Evolutionary conservation across 805 yeast genomes (phyloP), one percentile per base, ranked within the genome.

Genomic region (Lipomyces sp.): DNA sequence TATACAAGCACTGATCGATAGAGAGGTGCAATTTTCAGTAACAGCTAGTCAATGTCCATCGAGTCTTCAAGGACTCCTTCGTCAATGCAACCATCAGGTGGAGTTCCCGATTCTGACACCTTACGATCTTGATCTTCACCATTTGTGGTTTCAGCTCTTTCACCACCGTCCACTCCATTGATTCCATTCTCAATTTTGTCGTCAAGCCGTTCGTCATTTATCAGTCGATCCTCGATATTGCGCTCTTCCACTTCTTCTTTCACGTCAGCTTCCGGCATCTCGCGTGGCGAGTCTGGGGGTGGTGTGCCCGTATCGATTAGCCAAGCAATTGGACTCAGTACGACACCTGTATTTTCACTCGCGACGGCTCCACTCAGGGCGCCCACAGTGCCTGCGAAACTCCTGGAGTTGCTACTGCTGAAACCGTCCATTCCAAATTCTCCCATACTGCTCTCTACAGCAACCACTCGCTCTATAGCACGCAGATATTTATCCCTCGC

Each of bases 391-490:
- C 54, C 48, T 42, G 48, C 15, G 48, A 15, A 15, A 8, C 48
- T 42, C 48, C 48, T 42, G 48, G 3, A 13, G 15, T 42, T 32
- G 18, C 53, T 39, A 11, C n/a, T 42, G 8, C 48, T 24, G 8
- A 42, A 42, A 6, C 7, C 48, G 4, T 53, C 29, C 32, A 58
- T 18, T 24, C 39, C 39, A 48, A 59, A 54, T 7, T 66, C 70
- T 10, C 34, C 53, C n/a, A 45, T 18, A 7, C 57, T 34, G 54
- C 65, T 59, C 62, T 59, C 62, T 6, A 77, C 77, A 7, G 67
- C 32, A 33, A 77, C 59, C 3, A 67, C 66, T 24, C 73, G 58
- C 54, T 69, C 72, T 48, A 77, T 48, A 7, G 79, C 79, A 15
- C 69, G 63, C 30, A 75, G 59, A 39, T 63, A 76, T 69, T 76